Conservation (phyloP, 495 filamentous ascomycete species). For the Penicilliopsis zonata region DNA sequence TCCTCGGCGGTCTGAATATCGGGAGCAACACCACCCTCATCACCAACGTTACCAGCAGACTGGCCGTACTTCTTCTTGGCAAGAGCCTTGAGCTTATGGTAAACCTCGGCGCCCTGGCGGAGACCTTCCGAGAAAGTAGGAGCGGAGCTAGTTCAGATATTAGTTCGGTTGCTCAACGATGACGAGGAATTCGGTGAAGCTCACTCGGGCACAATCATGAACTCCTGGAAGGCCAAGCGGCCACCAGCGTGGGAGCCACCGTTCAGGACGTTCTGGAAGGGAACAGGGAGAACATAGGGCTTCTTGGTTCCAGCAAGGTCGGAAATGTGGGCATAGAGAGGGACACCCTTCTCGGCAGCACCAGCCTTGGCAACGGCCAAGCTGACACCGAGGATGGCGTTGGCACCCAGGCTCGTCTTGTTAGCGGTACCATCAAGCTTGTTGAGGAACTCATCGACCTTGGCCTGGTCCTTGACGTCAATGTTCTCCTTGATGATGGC, state of each 20-base stretch:
- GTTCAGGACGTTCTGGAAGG: slow-evolving; percentile 99
- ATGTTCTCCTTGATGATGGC: slow-evolving; percentile 84
- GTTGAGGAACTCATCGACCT: slow-evolving; percentile 89
- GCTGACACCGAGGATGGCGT: slow-evolving; percentile 94
- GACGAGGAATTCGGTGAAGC: no score
- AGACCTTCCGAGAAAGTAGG: slow-evolving; percentile 89
- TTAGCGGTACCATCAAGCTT: slow-evolving; percentile 91
- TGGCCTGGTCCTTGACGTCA: slow-evolving; percentile 94
- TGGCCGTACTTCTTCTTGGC: slow-evolving; percentile 99
- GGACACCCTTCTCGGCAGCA: slow-evolving; percentile 95
- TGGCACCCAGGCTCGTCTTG: slow-evolving; percentile 97
- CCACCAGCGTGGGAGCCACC: slow-evolving; percentile 98
- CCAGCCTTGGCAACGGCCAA: slow-evolving; percentile 96
- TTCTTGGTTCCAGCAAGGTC: slow-evolving; percentile 99
- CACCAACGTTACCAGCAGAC: slow-evolving; percentile 94
- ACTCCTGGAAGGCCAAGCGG: slow-evolving; percentile 98
- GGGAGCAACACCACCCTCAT: slow-evolving; percentile 99
- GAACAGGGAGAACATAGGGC: slow-evolving; percentile 97
- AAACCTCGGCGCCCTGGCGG: slow-evolving; percentile 91
- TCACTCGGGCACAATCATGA: slow-evolving; percentile 97
- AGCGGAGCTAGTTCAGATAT: slow-evolving; percentile 38
- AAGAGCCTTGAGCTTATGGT: slow-evolving; percentile 92
- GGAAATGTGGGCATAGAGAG: slow-evolving; percentile 95
- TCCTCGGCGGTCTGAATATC: slow-evolving; percentile 96
- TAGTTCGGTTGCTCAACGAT: slow-evolving; percentile 8